Evolutionary conservation across 78 protist genomes (phyloP).

Genomic region (Pelomyxa schiedti): DNA sequence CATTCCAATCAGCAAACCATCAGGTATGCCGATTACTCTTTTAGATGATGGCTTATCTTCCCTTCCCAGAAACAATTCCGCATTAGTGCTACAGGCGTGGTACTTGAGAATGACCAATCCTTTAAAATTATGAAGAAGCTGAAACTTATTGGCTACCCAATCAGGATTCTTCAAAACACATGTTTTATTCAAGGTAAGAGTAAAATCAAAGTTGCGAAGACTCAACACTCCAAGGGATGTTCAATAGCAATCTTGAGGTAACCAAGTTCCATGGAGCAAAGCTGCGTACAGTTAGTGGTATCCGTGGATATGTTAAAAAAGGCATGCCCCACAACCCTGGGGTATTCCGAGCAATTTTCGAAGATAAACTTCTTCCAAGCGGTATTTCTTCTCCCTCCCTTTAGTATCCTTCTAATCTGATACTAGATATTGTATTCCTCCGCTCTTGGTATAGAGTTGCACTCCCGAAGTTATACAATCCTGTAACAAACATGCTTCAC

Average conservation of each 20-base stretch:
- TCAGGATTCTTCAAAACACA: slow-evolving; percentile 82
- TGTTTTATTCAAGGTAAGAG: slow-evolving; percentile 81
- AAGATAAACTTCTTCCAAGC: slow-evolving; percentile 79
- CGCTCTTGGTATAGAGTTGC: slow-evolving; percentile 88
- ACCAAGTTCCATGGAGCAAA: slow-evolving; percentile 93
- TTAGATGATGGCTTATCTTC: background rate
- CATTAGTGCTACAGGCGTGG: slow-evolving; percentile 83
- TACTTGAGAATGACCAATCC: slow-evolving; percentile 69
- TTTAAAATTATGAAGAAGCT: slow-evolving; percentile 91
- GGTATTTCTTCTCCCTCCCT: too few species aligned
- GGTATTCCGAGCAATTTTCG: slow-evolving; percentile 93
- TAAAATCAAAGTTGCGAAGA: background rate
- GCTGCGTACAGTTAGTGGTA: slow-evolving; percentile 96
- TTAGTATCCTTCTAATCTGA: background rate
- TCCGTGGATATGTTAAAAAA: slow-evolving; percentile 92
- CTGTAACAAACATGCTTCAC: slow-evolving; percentile 71
- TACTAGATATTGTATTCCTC: slow-evolving; percentile 88
- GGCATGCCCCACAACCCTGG: slow-evolving; percentile 80
- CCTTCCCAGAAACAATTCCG: slow-evolving; percentile 58
- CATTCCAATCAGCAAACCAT: slow-evolving; percentile 36
- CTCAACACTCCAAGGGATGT: slow-evolving; percentile 44
- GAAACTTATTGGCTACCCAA: slow-evolving; percentile 88
- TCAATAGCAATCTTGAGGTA: slow-evolving; percentile 67
- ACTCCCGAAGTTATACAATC: slow-evolving; percentile 76
- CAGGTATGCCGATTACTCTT: background rate